Evolutionary conservation across 2,329 filamentous ascomycete genomes (phyloP).

Genomic region (Aurifilum marmelostoma): DNA sequence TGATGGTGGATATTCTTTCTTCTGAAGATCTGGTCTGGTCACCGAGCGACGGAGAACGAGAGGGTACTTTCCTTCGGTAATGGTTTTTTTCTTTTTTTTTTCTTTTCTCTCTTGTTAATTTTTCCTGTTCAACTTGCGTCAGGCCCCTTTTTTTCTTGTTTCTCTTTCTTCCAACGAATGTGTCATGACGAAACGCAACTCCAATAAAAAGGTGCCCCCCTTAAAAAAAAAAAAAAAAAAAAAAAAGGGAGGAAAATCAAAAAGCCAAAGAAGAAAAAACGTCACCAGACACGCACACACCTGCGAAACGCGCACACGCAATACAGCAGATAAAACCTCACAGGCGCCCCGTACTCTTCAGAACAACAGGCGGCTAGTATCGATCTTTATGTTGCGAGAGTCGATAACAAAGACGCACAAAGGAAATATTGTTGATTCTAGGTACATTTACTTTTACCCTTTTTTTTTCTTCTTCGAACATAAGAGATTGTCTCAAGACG

Average conservation of each 20-base stretch:
- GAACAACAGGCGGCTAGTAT: neutral
- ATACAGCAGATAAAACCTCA: neutral
- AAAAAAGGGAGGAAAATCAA: slow-evolving; percentile 14
- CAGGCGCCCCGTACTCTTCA: neutral
- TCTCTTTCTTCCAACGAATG: neutral
- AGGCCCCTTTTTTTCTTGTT: neutral
- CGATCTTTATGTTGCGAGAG: neutral
- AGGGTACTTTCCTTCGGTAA: neutral
- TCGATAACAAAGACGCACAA: slow-evolving; percentile 1
- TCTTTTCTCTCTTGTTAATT: neutral
- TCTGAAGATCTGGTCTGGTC: slow-evolving; percentile 9
- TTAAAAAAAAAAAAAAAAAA: neutral
- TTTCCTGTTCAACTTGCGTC: too few species aligned
- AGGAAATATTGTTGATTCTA: neutral
- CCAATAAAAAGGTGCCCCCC: neutral
- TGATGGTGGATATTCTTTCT: neutral
- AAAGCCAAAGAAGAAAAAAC: slow-evolving; percentile 9
- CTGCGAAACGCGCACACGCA: too few species aligned
- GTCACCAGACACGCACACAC: slow-evolving; percentile 6
- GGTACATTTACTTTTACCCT: slow-evolving; percentile 14
- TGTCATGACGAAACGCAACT: slow-evolving; percentile 6
- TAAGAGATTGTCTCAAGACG: slow-evolving; percentile 29
- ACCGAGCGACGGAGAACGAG: slow-evolving; percentile 12
- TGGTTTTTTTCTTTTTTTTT: neutral
- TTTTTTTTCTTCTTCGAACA: too few species aligned